Base-by-base conservation (phyloP, 192 early-diverging fungal genomes). In the Backusella psychrophila region DNA sequence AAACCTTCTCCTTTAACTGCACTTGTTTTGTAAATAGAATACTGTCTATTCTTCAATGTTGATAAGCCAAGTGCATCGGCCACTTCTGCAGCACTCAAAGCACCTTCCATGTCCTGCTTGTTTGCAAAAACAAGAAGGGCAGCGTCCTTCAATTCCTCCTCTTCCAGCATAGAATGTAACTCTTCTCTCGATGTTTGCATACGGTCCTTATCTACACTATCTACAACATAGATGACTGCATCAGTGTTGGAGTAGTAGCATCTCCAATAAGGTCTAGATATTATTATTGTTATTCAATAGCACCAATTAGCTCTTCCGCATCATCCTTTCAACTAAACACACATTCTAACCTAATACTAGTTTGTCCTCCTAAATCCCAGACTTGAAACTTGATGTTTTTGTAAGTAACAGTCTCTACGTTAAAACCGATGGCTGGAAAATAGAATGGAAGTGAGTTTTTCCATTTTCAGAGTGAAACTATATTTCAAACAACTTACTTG, bases 171-270 rank as follows among this genome's bases (percentile, higher is more conserved):
- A 12, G 93, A 87, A 75, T 91, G 88, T 78, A 99, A 85, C 81
- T 99, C 98, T 71, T 97, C 95, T 68, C 93, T 91, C 68, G 93
- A 91, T 34, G 93, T 94, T 42, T 87, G 86, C 81, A 99, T 91
- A 56, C 98, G 90, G 66, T 97, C 96, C 66, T 91, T 87, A 79
- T 99, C 98, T 34, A 91, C 89, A 77, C 92, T 94, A 85, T 99
- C 98, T 7, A 99, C 95, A 39, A 99, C 97, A 80, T 98, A 99
- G 74, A 99, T 98, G 38, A 99, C 93, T 17, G 97, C 96, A 81
- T 98, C 96, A n/a, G 97, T 98, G 86, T 98, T 98, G 76, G 94
- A 92, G 81, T 98, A 99, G 87, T 99, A 99, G 89, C 96, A 98
- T 81, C 98, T 89, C 98, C 98, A 99, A 84, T 98, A 98, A 5